Evolutionary conservation across 768 basidiomycete species (phyloP).

Genomic region (Cystofilobasidium ferigula): DNA sequence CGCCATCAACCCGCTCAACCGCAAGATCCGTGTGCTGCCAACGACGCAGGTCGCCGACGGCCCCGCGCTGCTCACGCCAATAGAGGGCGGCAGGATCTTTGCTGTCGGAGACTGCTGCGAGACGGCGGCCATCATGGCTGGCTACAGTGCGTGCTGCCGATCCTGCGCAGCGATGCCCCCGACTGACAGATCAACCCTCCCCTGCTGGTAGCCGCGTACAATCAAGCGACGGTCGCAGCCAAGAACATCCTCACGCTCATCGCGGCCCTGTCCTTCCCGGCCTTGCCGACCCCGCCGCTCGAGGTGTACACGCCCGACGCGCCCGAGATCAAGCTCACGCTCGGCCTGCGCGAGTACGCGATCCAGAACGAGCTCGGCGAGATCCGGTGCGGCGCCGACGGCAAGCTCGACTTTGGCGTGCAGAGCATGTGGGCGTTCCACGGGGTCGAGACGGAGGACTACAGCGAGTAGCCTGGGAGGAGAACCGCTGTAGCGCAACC

Average conservation of each 20-base stretch:
- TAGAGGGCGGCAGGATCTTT: constrained; percentile 30
- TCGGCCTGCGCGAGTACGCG: constrained; percentile 17
- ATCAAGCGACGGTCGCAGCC: constrained; percentile 36
- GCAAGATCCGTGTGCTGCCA: constrained; percentile 32
- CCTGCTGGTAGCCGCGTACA: constrained; percentile 31
- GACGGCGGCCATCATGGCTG: constrained; percentile 37
- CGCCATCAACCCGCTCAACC: constrained; percentile 30
- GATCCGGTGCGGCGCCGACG: background rate
- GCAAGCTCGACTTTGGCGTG: constrained; percentile 12
- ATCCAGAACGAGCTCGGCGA: background rate
- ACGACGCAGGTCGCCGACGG: constrained; percentile 32
- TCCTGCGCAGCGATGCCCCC: background rate
- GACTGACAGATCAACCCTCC: background rate
- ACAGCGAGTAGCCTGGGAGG: background rate
- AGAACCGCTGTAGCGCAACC: too few species aligned
- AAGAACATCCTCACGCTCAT: constrained; percentile 34
- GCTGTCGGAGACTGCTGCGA: constrained; percentile 38
- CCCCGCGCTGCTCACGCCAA: constrained; percentile 4
- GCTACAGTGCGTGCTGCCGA: constrained; percentile 30
- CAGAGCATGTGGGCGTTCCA: constrained; percentile 15
- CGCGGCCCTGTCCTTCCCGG: constrained; percentile 11
- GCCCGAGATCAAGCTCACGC: constrained; percentile 26
- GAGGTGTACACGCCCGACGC: constrained; percentile 17
- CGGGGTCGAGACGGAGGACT: background rate
- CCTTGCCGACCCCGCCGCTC: background rate